Evolutionary conservation across 2,329 filamentous ascomycete genomes (phyloP).

Genomic region (Paraphoma chrysanthemicola): DNA sequence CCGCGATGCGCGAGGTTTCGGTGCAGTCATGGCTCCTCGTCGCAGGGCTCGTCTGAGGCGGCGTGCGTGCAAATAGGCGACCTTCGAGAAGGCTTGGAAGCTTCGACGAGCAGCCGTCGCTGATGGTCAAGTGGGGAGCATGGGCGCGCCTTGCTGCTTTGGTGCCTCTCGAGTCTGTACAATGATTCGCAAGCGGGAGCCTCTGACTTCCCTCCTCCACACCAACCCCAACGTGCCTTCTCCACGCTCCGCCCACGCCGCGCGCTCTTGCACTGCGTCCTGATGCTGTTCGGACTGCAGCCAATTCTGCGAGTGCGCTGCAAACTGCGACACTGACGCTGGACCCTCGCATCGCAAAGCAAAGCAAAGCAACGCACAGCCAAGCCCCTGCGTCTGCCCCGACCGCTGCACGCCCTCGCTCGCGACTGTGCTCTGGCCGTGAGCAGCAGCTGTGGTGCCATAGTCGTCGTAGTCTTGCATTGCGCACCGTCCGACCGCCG

Average conservation of each 20-base stretch:
- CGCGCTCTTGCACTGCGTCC: slow-evolving; percentile 15
- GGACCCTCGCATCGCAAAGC: background rate
- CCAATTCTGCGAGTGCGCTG: slow-evolving; percentile 39
- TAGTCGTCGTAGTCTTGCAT: too few relatives aligned
- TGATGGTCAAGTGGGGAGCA: background rate
- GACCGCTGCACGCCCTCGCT: background rate
- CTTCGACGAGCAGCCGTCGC: slow-evolving; percentile 12
- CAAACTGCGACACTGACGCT: slow-evolving; percentile 41
- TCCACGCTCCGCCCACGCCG: slow-evolving; percentile 5
- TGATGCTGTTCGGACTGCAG: slow-evolving; percentile 38
- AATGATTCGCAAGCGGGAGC: background rate
- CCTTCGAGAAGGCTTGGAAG: slow-evolving; percentile 23
- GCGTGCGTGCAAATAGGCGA: slow-evolving; percentile 5
- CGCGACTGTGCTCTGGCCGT: background rate
- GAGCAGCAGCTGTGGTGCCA: too few relatives aligned
- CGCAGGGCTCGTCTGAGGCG: slow-evolving; percentile 6
- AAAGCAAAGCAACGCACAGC: background rate
- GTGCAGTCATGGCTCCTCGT: background rate
- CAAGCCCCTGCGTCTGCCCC: slow-evolving; percentile 21
- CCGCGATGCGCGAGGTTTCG: background rate
- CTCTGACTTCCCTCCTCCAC: slow-evolving; percentile 8
- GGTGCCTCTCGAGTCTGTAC: slow-evolving; percentile 3
- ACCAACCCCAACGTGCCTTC: slow-evolving; percentile 3
- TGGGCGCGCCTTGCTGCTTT: background rate
- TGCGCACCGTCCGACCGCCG: background rate